A percentile compares a stretch with the other conserved stretches of the same genome.
phyloP scores from a whole-genome alignment of 495 filamentous ascomycete species.

The Xylaria telfairii region DNA sequence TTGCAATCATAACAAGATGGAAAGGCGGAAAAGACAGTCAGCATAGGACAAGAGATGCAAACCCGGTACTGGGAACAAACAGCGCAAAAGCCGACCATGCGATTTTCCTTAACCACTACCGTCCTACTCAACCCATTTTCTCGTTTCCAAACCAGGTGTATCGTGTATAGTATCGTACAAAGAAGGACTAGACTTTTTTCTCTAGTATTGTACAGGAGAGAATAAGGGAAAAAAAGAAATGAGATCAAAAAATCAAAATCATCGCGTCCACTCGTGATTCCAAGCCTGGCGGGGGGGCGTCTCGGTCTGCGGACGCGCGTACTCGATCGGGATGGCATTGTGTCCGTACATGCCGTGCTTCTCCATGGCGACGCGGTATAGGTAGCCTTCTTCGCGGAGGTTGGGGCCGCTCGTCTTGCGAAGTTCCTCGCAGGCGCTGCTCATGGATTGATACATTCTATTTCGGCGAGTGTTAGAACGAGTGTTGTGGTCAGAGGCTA shows the following conservation, averaged over 20 bases:
- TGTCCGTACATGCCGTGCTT: constrained; percentile 77
- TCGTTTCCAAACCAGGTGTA: neutral
- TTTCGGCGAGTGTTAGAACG: too few species aligned
- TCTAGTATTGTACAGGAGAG: neutral
- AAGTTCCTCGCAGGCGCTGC: constrained; percentile 79
- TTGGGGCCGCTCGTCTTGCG: constrained; percentile 67
- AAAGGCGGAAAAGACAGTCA: neutral
- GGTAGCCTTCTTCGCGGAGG: constrained; percentile 68
- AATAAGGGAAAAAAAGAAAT: neutral
- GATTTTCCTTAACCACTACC: neutral
- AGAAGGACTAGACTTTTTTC: too few species aligned
- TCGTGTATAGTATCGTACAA: constrained; percentile 2
- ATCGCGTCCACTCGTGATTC: constrained; percentile 74
- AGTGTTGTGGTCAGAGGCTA: neutral
- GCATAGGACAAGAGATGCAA: neutral
- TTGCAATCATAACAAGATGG: neutral
- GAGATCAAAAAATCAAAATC: neutral
- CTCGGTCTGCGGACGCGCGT: constrained; percentile 82
- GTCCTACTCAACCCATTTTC: neutral
- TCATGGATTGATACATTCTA: constrained; percentile 76
- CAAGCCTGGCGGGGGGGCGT: constrained; percentile 73
- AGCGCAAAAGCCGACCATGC: neutral
- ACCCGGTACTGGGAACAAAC: neutral
- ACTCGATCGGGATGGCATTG: constrained; percentile 80
- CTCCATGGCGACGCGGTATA: constrained; percentile 84